These are phyloP conservation scores for Epichloe festucae DNA, from an alignment of 2,329 filamentous ascomycete genomes.

Conservation along the genomic window DNA sequence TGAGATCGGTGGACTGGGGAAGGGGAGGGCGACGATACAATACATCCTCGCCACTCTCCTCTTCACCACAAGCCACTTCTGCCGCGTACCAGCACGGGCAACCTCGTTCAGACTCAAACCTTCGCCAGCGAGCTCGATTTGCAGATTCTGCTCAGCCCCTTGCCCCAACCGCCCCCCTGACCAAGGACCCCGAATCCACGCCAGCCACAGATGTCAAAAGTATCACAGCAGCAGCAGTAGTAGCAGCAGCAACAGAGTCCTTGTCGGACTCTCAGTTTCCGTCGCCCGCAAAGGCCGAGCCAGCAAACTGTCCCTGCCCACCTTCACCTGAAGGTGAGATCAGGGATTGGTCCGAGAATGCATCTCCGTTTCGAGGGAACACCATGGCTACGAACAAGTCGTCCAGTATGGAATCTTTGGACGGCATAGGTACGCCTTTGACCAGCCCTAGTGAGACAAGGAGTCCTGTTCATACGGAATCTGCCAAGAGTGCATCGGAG, in stretches of 20 bases:
- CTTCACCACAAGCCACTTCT: slow-evolving; percentile 19
- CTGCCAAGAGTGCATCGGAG: slow-evolving; percentile 29
- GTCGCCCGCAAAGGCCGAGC: slow-evolving; percentile 8
- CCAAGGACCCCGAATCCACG: background rate
- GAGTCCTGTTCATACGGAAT: slow-evolving; percentile 33
- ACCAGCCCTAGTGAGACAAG: slow-evolving; percentile 42
- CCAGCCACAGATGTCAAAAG: background rate
- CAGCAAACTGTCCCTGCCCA: slow-evolving; percentile 26
- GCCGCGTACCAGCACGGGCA: slow-evolving; percentile 30
- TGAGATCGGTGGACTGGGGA: slow-evolving; percentile 30
- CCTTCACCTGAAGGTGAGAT: slow-evolving; percentile 27
- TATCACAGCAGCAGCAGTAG: background rate
- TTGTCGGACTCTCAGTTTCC: background rate
- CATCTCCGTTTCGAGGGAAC: slow-evolving; percentile 24
- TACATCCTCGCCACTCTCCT: slow-evolving; percentile 26
- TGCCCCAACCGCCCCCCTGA: background rate
- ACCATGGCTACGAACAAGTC: slow-evolving; percentile 34
- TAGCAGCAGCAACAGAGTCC: background rate
- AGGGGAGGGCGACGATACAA: slow-evolving; percentile 17
- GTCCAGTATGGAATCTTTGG: slow-evolving; percentile 39
- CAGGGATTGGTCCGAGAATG: slow-evolving; percentile 20
- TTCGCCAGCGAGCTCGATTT: slow-evolving; percentile 17
- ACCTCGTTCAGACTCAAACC: slow-evolving; percentile 31
- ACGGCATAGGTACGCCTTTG: slow-evolving; percentile 34
- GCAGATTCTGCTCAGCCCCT: background rate